Base-by-base conservation (phyloP, 208 protist genomes). In the Leishmania tropica region DNA sequence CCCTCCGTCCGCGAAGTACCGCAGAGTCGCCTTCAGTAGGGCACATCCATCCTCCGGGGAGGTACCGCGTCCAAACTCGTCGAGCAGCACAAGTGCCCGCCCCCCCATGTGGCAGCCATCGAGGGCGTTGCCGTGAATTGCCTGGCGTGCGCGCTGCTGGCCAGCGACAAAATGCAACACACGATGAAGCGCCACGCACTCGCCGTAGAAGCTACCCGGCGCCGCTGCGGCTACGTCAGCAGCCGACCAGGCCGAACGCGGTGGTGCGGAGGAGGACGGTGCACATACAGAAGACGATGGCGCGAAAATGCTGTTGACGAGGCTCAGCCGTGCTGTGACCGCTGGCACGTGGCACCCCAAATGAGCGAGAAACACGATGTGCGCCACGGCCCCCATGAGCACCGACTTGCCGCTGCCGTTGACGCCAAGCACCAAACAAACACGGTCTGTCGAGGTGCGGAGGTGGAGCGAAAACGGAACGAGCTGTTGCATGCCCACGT, bases 1-100 rank as follows among this genome's bases (percentile, higher is more conserved):
- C 21, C 67, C 72, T 8, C 45, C 86, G 64, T 58, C 77, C 58
- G 84, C 87, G 56, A 94, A 89, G 81, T 88, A 91, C 21, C 81
- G 81, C 21, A 98, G 54, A 3, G 90, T 88, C 1, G 89, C 86
- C 2, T 92, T 89, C 65, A 98, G 90, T 37, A 99, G 86, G 19
- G 96, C 93, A 21, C 88, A 85, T n/a, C 91, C 96, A 81, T 98
- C 96, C 48, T 90, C 82, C 1, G 96, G 87, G n/a, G 93, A 78
- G 24, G 97, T 99, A 42, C 97, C 98, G 48, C 98, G 98, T 31
- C 98, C 98, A 85, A 99, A 98, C 80, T 99, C 98, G 82, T 99
- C 98, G 48, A 99, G 53, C 24, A 99, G 76, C 10, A 99, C 80
- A 42, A 99, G 85, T 8, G 94, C 90, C 0, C 76, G 79, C n/a